Evolutionary conservation across 208 protist species (phyloP).

Genomic region (Leishmania braziliensis): DNA sequence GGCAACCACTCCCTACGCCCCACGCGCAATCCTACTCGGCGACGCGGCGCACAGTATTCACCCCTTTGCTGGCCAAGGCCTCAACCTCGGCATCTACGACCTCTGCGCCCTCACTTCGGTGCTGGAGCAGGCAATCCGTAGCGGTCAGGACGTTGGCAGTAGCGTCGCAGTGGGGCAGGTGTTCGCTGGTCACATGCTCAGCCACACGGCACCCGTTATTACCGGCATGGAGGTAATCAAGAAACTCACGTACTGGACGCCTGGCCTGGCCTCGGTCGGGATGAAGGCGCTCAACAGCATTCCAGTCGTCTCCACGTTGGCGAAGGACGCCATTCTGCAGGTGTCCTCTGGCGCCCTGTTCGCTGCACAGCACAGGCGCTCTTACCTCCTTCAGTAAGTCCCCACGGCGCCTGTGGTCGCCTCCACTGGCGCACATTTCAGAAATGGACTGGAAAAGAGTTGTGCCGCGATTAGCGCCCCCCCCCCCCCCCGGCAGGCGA

Average conservation of each 20-base stretch:
- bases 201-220: slow-evolving; percentile 80
- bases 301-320: slow-evolving; percentile 70
- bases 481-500: too few species aligned
- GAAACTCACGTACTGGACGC: slow-evolving; percentile 47
- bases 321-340: slow-evolving; percentile 79
- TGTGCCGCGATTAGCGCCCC: too few species aligned
- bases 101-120: slow-evolving; percentile 69
- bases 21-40: slow-evolving; percentile 70
- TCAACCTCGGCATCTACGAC: slow-evolving; percentile 93
- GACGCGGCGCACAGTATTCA: slow-evolving; percentile 93
- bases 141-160: slow-evolving; percentile 83
- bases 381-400: slow-evolving; percentile 27
- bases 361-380: slow-evolving; percentile 48
- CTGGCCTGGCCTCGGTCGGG: slow-evolving; percentile 56
- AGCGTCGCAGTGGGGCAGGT: slow-evolving; percentile 68
- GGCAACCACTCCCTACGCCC: slow-evolving; percentile 56
- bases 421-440: neutral
- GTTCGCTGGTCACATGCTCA: slow-evolving; percentile 76
- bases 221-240: slow-evolving; percentile 80
- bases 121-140: slow-evolving; percentile 61
- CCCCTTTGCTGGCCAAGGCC: slow-evolving; percentile 92
- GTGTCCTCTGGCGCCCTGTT: slow-evolving; percentile 78
- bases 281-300: slow-evolving; percentile 75
- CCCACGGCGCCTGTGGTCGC: neutral
- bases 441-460: neutral